Base-by-base conservation (phyloP, 805 yeast genomes). In the Kazachstania viticola region DNA sequence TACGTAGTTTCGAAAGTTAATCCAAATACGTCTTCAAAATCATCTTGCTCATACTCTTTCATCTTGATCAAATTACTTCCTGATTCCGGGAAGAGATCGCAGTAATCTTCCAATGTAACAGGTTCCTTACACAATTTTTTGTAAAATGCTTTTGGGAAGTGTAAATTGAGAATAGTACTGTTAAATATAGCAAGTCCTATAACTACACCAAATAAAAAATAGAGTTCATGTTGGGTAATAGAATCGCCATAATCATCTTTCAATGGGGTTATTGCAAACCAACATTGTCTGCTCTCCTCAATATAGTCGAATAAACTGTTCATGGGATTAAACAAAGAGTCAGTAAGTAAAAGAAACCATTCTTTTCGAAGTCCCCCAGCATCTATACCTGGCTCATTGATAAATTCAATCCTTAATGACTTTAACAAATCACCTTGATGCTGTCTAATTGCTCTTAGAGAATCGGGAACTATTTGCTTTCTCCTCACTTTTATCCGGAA, bases 311-410 rank as follows among this genome's bases (percentile, higher is more conserved):
- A 76, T 53, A 85, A 64, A 0, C 83, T 84, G 21, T 74, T 70
- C 29, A 63, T 61, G 2, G 85, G 79, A 45, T 69, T 70, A 49
- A 87, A 80, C 2, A 88, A 53, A 17, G 78, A 77, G 36, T 70
- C 71, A 1, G 81, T 75, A 25, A 91, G 60, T 25, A 87, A 56
- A 29, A 74, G 62, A 54, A 91, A 87, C 98, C 98, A 88, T 48
- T 88, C 98, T 48, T 85, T 87, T 45, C 79, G 73, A 36, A 88
- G 64, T 0, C 98, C 98, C 2, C 98, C 97, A 1, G 85, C 96
- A 60, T 88, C 98, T 15, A 88, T 71, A 0, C 97, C 98, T 0
- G 87, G 93, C 49, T 88, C 98, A 37, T 76, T 76, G 4, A 78
- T 60, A 52, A 91, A 88, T 45, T 81, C 87, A 7, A 91, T 78